Evolutionary conservation across 768 basidiomycete genomes (phyloP).

Genomic region (Mycena polygramma): DNA sequence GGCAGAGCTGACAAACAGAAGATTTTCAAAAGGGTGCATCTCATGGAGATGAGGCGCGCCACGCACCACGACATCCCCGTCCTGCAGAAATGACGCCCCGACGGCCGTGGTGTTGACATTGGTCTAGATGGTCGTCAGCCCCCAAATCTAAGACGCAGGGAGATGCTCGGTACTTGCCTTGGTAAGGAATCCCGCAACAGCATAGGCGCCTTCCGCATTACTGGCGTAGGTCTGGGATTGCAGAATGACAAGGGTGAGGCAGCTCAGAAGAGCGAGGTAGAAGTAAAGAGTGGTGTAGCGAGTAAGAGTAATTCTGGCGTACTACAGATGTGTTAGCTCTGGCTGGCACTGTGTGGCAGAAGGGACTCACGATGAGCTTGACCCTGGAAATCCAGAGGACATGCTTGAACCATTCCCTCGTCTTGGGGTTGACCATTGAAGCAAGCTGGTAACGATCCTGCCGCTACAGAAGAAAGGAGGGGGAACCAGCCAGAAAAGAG

Average conservation of each 20-base stretch:
- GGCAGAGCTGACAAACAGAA: slow-evolving; percentile 49
- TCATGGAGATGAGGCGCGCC: background rate
- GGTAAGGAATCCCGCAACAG: slow-evolving; percentile 48
- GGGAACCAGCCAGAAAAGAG: slow-evolving; percentile 31
- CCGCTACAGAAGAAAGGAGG: slow-evolving; percentile 33
- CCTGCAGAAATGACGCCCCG: slow-evolving; percentile 32
- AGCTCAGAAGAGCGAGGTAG: slow-evolving; percentile 58
- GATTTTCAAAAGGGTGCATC: background rate
- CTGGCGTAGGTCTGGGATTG: slow-evolving; percentile 55
- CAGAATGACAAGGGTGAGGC: slow-evolving; percentile 54
- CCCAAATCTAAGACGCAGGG: slow-evolving; percentile 14
- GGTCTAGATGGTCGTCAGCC: slow-evolving; percentile 1
- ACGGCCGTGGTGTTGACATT: slow-evolving; percentile 24
- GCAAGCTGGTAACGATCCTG: slow-evolving; percentile 33
- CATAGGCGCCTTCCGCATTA: slow-evolving; percentile 50
- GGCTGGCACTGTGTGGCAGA: background rate
- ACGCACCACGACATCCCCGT: slow-evolving; percentile 39
- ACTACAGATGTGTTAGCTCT: slow-evolving; percentile 47
- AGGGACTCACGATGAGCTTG: slow-evolving; percentile 37
- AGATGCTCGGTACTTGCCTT: slow-evolving; percentile 37
- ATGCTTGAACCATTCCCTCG: slow-evolving; percentile 35
- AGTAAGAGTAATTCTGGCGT: slow-evolving; percentile 62
- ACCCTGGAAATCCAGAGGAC: slow-evolving; percentile 37
- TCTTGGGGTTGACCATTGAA: slow-evolving; percentile 29
- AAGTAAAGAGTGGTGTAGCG: slow-evolving; percentile 64